Evolutionary conservation across 352 stramenopile species (phyloP), one percentile per base, ranked within the genome.

Genomic region (Globisporangium orthogonon): DNA sequence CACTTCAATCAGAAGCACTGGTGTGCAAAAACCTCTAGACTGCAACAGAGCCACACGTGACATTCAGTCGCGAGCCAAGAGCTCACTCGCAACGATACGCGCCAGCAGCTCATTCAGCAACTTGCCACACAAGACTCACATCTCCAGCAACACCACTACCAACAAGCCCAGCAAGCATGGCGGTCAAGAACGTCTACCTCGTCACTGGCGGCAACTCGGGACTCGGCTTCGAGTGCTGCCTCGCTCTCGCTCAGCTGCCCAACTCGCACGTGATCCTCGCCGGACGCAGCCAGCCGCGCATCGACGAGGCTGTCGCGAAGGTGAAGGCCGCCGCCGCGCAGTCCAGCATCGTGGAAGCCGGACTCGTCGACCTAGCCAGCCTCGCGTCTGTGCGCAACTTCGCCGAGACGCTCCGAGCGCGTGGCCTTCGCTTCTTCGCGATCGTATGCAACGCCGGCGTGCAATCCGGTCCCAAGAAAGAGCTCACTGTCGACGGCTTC

Each of bases 371-470:
- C 52, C 45, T 84, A 15, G 51, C 58, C 4, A 79, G 63, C 49
- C 61, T 77, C 18, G 37, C 30, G 30, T 67, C 59, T 0, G 65
- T 81, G 29, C 62, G 67, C 7, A 29, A 40, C 13, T 76, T 69
- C 46, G 58, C 58, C 0, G 44, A 52, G 2, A 43, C 18, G 5
- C 23, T 76, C 4, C 56, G 59, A 0, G 45, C 61, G 35, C 56
- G 64, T 29, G 50, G 61, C 17, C 47, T 75, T 1, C 46, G 62
- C 13, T 47, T 70, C 43, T 52, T 58, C 46, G 67, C 63, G 18
- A 44, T 83, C 47, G 56, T 80, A 3, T 76, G 66, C 73, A 83
- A 83, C 52, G 71, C 61, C 13, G 71, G 74, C 1, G 35, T 80
- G 4, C 60, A 77, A 17, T 17, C 58, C 17, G 53, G 37, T 4